Evolutionary conservation across 495 filamentous ascomycete genomes (phyloP).

Genomic region (Usnea hakonensis): DNA sequence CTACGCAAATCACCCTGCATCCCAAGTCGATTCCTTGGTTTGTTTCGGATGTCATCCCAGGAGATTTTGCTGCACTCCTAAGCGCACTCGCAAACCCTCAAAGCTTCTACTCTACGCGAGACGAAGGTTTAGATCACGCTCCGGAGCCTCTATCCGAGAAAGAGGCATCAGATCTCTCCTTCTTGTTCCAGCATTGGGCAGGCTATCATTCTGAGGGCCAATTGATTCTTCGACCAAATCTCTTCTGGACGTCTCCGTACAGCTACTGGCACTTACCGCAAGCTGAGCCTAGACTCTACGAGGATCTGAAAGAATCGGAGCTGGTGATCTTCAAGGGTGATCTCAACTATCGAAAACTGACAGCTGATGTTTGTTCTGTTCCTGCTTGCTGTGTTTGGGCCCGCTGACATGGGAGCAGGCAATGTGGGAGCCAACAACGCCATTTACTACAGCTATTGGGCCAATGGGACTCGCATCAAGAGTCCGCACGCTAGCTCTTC

Average conservation of each 20-base stretch:
- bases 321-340: constrained; percentile 97
- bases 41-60: constrained; percentile 84
- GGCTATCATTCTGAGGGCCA: constrained; percentile 71
- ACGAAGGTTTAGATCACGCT: constrained; percentile 49
- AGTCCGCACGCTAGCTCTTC: constrained; percentile 71
- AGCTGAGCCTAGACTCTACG: constrained; percentile 54
- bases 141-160: constrained; percentile 54
- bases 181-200: constrained; percentile 78
- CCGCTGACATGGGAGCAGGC: constrained; percentile 28
- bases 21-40: constrained; percentile 97
- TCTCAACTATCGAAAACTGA: constrained; percentile 88
- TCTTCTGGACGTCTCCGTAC: constrained; percentile 81
- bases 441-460: constrained; percentile 79
- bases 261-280: constrained; percentile 80
- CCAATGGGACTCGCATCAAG: constrained; percentile 74
- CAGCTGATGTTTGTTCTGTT: constrained; percentile 47
- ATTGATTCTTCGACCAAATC: constrained; percentile 68
- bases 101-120: constrained; percentile 65
- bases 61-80: constrained; percentile 74
- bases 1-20: constrained; percentile 81
- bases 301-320: constrained; percentile 76
- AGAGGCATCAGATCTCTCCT: constrained; percentile 58
- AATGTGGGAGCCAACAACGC: constrained; percentile 79
- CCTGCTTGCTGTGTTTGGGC: not conserved
- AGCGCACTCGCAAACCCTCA: constrained; percentile 65